Base-by-base conservation (phyloP, 2,329 filamentous ascomycete genomes). In the Diaporthe destruens region DNA sequence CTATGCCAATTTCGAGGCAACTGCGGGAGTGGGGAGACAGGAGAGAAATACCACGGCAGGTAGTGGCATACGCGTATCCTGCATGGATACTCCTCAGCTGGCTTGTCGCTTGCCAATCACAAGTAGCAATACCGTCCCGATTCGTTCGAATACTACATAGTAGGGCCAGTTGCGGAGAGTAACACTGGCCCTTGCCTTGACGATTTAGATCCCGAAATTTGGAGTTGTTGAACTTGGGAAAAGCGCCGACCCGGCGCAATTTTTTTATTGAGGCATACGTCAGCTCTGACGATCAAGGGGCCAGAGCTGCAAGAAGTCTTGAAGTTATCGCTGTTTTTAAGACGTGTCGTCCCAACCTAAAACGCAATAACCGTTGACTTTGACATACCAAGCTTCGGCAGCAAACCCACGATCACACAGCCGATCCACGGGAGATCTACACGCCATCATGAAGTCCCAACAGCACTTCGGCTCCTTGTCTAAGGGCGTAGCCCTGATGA, bases 71-170 rank as follows among this genome's bases (percentile, higher is more conserved):
- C 61, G 61, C 44, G 61, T 65, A 23, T 65, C 16, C 29, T 65
- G 44, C 44, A 51, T 65, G 61, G 44, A 23, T 23, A 51, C 25
- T 4, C 42, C 59, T 49, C 49, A 51, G 25, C 42, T 65, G 44
- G 44, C 20, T 20, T 16, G 39, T 44, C 3, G 6, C 29, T 65
- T 65, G 61, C 61, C 61, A 44, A 65, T n/a, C 49, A 8, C 44
- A 65, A 65, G 61, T 65, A n/a, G n/a, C n/a, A n/a, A n/a, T n/a
- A 65, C 61, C 61, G 61, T 32, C 29, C 61, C 61, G 44, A 36
- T 20, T 65, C 32, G 51, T 51, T 49, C 20, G 20, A 51, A 14
- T 20, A n/a, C n/a, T n/a, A n/a, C n/a, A n/a, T n/a, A n/a, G n/a
- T n/a, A 6, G 23, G 59, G 59, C 20, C 44, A 36, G 29, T 51